phyloP scores from a whole-genome alignment of 2,329 filamentous ascomycete species.

The Daldinia sp. region DNA sequence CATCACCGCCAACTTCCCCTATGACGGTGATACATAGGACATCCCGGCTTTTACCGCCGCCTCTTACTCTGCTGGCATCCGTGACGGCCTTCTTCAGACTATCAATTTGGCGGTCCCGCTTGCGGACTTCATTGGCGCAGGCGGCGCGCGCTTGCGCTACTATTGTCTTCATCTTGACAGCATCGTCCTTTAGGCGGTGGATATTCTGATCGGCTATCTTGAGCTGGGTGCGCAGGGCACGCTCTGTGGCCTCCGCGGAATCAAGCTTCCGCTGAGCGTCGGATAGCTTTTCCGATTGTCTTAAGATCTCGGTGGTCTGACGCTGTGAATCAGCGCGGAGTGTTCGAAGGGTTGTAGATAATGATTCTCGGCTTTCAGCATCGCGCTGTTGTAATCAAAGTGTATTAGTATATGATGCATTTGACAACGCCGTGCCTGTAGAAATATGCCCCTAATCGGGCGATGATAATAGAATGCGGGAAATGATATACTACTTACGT shows the following conservation, averaged over 20 bases:
- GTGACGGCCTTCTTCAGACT: conserved; percentile 87
- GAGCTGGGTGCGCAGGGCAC: conserved; percentile 75
- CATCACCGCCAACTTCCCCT: conserved; percentile 64
- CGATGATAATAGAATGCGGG: not conserved
- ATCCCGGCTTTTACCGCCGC: conserved; percentile 65
- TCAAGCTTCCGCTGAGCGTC: conserved; percentile 69
- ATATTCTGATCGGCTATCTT: conserved; percentile 79
- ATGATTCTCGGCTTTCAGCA: conserved; percentile 85
- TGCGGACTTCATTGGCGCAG: conserved; percentile 90
- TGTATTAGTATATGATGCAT: conserved; percentile 21
- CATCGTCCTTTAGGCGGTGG: conserved; percentile 85
- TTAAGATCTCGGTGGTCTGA: conserved; percentile 75
- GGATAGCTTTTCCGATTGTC: conserved; percentile 65
- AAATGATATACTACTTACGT: conserved; percentile 72
- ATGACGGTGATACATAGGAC: conserved; percentile 69
- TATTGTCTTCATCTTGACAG: conserved; percentile 80
- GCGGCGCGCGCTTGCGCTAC: conserved; percentile 86
- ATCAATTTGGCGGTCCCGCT: conserved; percentile 89
- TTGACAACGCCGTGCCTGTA: not conserved
- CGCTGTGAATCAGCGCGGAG: conserved; percentile 81
- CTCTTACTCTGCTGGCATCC: conserved; percentile 74
- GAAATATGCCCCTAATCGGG: not conserved
- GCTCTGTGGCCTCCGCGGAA: conserved; percentile 76
- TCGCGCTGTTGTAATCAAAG: conserved; percentile 73
- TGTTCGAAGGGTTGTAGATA: conserved; percentile 81